Base-by-base conservation (phyloP, 129 eudicot genomes). In the Logfia minima region DNA sequence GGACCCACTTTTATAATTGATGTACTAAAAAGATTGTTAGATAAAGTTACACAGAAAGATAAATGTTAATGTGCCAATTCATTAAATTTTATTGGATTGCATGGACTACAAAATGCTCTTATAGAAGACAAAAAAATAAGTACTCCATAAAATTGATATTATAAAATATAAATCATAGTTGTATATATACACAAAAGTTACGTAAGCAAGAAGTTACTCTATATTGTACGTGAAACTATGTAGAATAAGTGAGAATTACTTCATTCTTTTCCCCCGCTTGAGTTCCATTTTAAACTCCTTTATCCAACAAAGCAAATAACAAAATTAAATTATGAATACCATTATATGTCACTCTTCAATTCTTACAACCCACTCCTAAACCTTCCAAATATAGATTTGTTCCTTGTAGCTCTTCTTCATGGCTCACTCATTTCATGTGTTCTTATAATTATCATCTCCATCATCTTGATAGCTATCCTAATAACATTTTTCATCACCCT, bases 361-460 rank as follows among this genome's bases (percentile, higher is more conserved):
- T 68, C 3, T 29, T 29, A 26, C 48, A 35, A 29, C 75, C 43
- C 77, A 81, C 31, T 24, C 59, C 53, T 31, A 18, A 53, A 45
- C 68, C 52, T 56, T 2, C 14, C 10, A 9, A 85, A 82, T 68
- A 22, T 87, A 26, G 90, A 90, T 77, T 76, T 90, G 29, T 74
- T 90, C 74, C 88, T 90, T 76, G 78, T 87, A 39, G 81, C 89
- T 48, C 88, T 89, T 76, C 85, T 89, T 39, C 91, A 87, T 72
- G 85, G 88, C 64, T 84, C 91, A 35, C 70, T 86, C 64, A 83
- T 86, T 67, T 86, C 91, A 70, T 66, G 81, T 80, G 66, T 84
- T 84, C 83, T 89, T 48, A 82, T 89, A 6, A 31, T 90, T 60
- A 73, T 84, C 35, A 32, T 85, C 62, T 79, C 85, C 73, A 22